A percentile compares a stretch with the other conserved stretches of the same genome.
Evolutionary conservation across 192 early-diverging fungal genomes (phyloP).

Genomic region (Gonapodya sp.): DNA sequence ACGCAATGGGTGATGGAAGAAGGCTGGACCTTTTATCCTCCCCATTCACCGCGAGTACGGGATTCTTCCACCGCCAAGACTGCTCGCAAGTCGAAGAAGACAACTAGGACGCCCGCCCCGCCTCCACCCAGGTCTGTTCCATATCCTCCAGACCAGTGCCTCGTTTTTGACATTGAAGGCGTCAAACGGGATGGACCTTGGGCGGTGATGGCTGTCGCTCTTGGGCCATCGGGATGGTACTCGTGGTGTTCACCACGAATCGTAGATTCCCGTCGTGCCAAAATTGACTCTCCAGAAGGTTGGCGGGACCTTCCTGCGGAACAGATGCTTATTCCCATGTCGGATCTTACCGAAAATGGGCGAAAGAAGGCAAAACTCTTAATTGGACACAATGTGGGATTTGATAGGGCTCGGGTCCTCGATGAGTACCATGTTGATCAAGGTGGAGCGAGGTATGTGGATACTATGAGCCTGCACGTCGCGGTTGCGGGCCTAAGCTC

Average conservation of each 20-base stretch:
- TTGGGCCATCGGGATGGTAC: slow-evolving; percentile 73
- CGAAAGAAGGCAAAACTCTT: slow-evolving; percentile 35
- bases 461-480: slow-evolving; percentile 90
- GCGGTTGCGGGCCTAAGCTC: slow-evolving; percentile 79
- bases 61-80: not conserved
- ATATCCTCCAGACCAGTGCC: slow-evolving; percentile 44
- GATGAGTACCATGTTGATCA: slow-evolving; percentile 71
- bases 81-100: not conserved
- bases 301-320: not conserved
- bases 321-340: not conserved
- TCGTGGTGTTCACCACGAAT: slow-evolving; percentile 78
- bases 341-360: not conserved
- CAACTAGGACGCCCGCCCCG: not conserved
- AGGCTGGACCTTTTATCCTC: slow-evolving; percentile 79
- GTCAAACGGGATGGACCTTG: slow-evolving; percentile 55
- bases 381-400: slow-evolving; percentile 89
- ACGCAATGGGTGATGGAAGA: slow-evolving; percentile 39
- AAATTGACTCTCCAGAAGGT: not conserved
- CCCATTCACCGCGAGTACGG: not conserved
- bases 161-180: slow-evolving; percentile 85
- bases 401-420: slow-evolving; percentile 74
- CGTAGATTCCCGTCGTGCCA: not conserved
- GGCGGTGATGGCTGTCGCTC: slow-evolving; percentile 73
- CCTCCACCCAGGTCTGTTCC: slow-evolving; percentile 22
- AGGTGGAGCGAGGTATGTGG: slow-evolving; percentile 57